Conservation (phyloP, 305 asterid genomes). For the Solanum hybrid region DNA sequence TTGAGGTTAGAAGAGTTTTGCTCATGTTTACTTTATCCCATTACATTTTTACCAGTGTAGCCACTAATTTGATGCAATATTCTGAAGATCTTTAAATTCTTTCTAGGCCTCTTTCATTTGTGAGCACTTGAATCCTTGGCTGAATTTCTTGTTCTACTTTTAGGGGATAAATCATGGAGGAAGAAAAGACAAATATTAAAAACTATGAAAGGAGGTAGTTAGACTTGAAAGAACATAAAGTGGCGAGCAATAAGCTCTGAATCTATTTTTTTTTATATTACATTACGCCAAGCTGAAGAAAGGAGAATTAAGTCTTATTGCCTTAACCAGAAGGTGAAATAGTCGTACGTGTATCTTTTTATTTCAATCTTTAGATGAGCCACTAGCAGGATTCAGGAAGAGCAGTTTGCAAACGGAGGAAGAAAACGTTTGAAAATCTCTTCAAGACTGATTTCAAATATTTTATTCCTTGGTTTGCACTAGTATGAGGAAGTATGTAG, state of each 20-base stretch:
- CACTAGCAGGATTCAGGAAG: background rate
- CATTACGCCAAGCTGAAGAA: background rate
- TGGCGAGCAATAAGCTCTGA: background rate
- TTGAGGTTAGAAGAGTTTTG: slow-evolving; percentile 41
- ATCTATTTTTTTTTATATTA: background rate
- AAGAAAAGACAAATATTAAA: background rate
- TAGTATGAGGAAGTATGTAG: background rate
- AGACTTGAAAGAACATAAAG: background rate
- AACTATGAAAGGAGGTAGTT: background rate
- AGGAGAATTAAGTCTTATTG: background rate
- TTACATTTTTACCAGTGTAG: background rate
- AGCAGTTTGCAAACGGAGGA: background rate
- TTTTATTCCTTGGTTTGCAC: background rate
- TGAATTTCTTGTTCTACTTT: background rate
- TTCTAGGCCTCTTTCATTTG: background rate
- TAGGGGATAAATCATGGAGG: background rate
- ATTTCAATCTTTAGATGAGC: background rate
- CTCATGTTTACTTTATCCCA: background rate
- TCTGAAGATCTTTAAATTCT: background rate
- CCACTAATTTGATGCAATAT: background rate
- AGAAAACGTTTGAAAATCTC: background rate
- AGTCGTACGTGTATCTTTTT: background rate
- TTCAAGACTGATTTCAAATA: background rate
- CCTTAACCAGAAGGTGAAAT: background rate
- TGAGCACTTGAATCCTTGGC: background rate